Base-by-base conservation (phyloP, 2,329 filamentous ascomycete species). In the Sporothrix curviconia region DNA sequence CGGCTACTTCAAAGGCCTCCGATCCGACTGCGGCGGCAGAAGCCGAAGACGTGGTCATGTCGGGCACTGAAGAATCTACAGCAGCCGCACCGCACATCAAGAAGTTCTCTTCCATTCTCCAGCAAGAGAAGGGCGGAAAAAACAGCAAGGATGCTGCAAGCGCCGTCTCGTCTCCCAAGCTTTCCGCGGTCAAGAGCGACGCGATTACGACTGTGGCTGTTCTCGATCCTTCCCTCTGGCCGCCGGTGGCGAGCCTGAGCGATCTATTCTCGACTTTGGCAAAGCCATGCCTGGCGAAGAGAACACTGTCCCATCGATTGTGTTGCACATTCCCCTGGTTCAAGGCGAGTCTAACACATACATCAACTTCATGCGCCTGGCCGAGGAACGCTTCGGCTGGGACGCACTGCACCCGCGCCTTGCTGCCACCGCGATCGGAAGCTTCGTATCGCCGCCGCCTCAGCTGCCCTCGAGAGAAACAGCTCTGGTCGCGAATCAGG, bases 351-450 rank as follows among this genome's bases (percentile, higher is more conserved):
- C 83, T 36, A 96, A 96, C 70, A 90, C 92, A 64, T 92, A 95
- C 60, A 84, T 99, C 73, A 97, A 97, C 70, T 96, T 97, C 63
- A 92, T 92, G 66, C 89, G 90, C 44, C 79, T 97, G 72, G 94
- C 95, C 11, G 90, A 96, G 71, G 91, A 95, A 62, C 88, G 87
- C 61, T 97, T 96, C 69, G 94, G 94, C 24, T 96, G 92, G 78
- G 91, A 95, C 61, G 94, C 92, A 0, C 78, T 97, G 36, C 92
- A 97, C 69, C 94, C 94, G 30, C 87, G 92, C 7, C 80, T 95
- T 30, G 94, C 94, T 2, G 92, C 92, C 90, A 94, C 62, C 86
- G 89, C 62, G 90, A 95, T 65, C 87, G 90, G 56, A 86, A 95
- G 64, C 87, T 90, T 17, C 87, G 91, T 57, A 92, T 96, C 55